Evolutionary conservation across 2,329 filamentous ascomycete species (phyloP), one percentile per base, ranked within the genome.

Genomic region (Lizonia empirigonia): DNA sequence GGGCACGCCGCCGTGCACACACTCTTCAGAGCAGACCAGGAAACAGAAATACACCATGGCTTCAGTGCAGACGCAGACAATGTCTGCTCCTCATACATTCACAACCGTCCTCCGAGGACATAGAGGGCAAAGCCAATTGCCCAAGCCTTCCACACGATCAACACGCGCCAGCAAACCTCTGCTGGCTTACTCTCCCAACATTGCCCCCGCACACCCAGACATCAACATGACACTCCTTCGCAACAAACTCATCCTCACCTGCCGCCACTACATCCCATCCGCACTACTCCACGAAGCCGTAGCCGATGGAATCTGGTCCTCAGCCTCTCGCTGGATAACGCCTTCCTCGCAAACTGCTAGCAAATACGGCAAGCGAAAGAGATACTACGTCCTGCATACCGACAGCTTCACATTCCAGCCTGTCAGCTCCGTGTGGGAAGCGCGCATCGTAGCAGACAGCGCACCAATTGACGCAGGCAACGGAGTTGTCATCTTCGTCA

Each of bases 61-160:
- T 23, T 60, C 60, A n/a, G 56, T 63, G 22, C 60, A 64, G 45
- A 65, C 60, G n/a, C 62, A 65, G 44, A 65, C 60, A n/a, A 62
- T 64, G 42, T 37, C 49, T 36, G 53, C 56, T 34, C 53, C 63
- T 50, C 44, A 47, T 52, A 65, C 53, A 50, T 59, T 59, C 26
- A 44, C 56, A 44, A 59, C 56, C 44, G 57, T 64, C 33, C 51
- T 64, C 22, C 59, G 60, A 4, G 55, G 55, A 32, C 58, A 61
- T 36, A 44, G 54, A 22, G 34, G 41, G 44, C 49, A 47, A 16
- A n/a, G 9, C 32, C 42, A 27, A 8, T 19, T 40, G 41, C 55
- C 55, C 32, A 65, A 60, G 41, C 58, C 63, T 12, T 46, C 56
- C 26, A 44, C 58, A 22, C 55, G 58, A 15, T 60, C 60, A 30